phyloP scores from a whole-genome alignment of 768 basidiomycete genomes.

The Mycena chlorophos region DNA sequence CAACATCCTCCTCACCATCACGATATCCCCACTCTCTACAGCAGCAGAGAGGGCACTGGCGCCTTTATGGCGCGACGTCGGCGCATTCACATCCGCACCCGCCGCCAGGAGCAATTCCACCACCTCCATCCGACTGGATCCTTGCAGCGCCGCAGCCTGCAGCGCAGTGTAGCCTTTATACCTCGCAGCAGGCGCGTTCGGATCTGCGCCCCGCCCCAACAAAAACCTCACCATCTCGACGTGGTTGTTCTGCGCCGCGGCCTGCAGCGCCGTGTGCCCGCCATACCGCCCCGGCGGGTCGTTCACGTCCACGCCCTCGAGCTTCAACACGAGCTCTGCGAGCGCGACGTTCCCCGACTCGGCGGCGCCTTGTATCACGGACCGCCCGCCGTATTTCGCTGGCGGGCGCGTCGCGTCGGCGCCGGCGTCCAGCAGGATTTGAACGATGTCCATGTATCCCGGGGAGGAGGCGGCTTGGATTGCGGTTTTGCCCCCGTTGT shows the following conservation, averaged over 20 bases:
- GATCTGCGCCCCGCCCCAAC: conserved; percentile 3
- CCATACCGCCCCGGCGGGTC: conserved; percentile 6
- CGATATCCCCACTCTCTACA: background rate
- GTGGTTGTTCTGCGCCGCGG: conserved; percentile 4
- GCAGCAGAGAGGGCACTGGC: conserved; percentile 8
- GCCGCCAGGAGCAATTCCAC: conserved; percentile 2
- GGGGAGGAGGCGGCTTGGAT: conserved; percentile 10
- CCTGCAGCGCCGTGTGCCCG: conserved; percentile 18
- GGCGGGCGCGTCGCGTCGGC: conserved; percentile 7
- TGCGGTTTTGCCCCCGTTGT: conserved; percentile 16
- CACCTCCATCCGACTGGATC: background rate
- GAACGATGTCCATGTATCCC: conserved; percentile 4
- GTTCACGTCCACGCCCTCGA: conserved; percentile 15
- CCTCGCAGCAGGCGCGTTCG: conserved; percentile 7
- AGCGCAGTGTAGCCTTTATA: conserved; percentile 18
- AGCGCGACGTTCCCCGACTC: conserved; percentile 9
- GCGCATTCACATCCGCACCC: conserved; percentile 18
- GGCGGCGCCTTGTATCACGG: conserved; percentile 14
- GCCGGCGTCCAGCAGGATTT: conserved; percentile 5
- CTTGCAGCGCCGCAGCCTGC: too few species aligned
- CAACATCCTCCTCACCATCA: conserved; percentile 2
- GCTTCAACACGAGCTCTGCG: conserved; percentile 3
- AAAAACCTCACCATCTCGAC: conserved; percentile 3
- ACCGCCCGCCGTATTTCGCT: conserved; percentile 10
- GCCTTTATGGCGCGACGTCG: conserved; percentile 17